Percentiles rank a stretch among this genome's conserved stretches.
phyloP scores from a whole-genome alignment of 2,329 filamentous ascomycete species.

The Hymenoscyphus fructigenus region DNA sequence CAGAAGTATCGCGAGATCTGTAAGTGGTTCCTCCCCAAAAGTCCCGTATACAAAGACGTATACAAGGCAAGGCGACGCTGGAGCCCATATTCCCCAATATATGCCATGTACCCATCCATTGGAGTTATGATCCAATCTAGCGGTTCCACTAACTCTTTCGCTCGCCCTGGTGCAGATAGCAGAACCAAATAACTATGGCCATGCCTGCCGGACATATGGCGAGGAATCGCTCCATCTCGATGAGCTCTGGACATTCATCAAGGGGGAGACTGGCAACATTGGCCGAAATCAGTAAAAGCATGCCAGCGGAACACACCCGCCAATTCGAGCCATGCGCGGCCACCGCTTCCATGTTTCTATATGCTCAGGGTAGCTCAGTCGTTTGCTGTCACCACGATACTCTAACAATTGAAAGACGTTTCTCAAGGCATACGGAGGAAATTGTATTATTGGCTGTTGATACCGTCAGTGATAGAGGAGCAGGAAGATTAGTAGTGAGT shows the following conservation, averaged over 20 bases:
- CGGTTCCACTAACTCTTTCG: conserved; percentile 33
- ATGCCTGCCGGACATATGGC: conserved; percentile 59
- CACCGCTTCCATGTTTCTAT: conserved; percentile 87
- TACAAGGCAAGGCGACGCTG: conserved; percentile 22
- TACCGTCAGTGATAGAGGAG: conserved; percentile 83
- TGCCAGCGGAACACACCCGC: conserved; percentile 49
- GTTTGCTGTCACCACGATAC: conserved; percentile 92
- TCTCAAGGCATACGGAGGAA: conserved; percentile 79
- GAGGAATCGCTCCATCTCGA: conserved; percentile 59
- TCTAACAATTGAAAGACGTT: conserved; percentile 81
- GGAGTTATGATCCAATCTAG: conserved; percentile 28
- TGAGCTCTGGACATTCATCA: conserved; percentile 54
- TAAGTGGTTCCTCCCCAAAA: conserved; percentile 26
- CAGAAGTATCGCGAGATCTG: conserved; percentile 33
- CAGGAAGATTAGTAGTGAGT: conserved; percentile 84
- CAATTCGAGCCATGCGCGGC: conserved; percentile 86
- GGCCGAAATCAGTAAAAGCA: conserved; percentile 49
- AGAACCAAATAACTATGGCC: conserved; percentile 39
- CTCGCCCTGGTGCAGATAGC: conserved; percentile 30
- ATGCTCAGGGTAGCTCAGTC: conserved; percentile 77
- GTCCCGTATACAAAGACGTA: conserved; percentile 11
- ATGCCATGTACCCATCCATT: conserved; percentile 28
- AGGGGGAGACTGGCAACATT: conserved; percentile 44
- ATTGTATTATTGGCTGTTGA: conserved; percentile 84
- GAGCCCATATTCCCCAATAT: conserved; percentile 19